Evolutionary conservation across 164 flowering plant genomes (phyloP).

Genomic region (Piper betle): DNA sequence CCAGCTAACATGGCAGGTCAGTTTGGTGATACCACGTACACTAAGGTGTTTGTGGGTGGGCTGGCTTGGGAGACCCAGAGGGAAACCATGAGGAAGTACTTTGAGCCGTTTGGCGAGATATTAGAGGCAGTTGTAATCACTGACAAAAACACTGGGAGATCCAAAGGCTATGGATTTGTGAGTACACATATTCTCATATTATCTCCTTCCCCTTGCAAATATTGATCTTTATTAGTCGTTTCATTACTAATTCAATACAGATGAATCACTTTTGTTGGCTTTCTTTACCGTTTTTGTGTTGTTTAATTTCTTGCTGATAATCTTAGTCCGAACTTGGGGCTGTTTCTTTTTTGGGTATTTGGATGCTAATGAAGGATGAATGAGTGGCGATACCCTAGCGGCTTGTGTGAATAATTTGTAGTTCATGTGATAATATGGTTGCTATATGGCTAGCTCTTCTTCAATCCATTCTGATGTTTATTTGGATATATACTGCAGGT

Average conservation of each 20-base stretch:
- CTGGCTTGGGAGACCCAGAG: constrained; percentile 95
- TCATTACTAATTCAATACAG: too few relatives aligned
- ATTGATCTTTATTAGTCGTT: not conserved
- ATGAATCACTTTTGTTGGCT: not conserved
- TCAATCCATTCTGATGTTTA: not conserved
- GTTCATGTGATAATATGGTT: not conserved
- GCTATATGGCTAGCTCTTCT: not conserved
- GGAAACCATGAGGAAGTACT: constrained; percentile 78
- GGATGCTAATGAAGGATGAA: not conserved
- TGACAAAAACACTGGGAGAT: constrained; percentile 84
- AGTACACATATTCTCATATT: constrained; percentile 7
- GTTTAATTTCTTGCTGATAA: not conserved
- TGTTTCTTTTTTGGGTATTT: too few relatives aligned
- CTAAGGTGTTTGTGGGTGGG: constrained; percentile 94
- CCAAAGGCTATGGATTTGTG: constrained; percentile 98
- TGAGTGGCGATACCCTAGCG: not conserved
- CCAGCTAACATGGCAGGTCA: constrained; percentile 39
- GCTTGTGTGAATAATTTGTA: not conserved
- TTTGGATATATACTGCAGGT: constrained; percentile 28
- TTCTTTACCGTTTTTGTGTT: not conserved
- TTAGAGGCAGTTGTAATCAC: constrained; percentile 93
- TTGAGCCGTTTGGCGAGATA: constrained; percentile 91
- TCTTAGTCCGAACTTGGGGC: constrained; percentile 4
- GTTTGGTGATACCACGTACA: constrained; percentile 88
- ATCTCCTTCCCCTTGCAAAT: not conserved